Evolutionary conservation across 2,329 filamentous ascomycete species (phyloP), one percentile per base, ranked within the genome.

Genomic region (Botrytis sinoallii): DNA sequence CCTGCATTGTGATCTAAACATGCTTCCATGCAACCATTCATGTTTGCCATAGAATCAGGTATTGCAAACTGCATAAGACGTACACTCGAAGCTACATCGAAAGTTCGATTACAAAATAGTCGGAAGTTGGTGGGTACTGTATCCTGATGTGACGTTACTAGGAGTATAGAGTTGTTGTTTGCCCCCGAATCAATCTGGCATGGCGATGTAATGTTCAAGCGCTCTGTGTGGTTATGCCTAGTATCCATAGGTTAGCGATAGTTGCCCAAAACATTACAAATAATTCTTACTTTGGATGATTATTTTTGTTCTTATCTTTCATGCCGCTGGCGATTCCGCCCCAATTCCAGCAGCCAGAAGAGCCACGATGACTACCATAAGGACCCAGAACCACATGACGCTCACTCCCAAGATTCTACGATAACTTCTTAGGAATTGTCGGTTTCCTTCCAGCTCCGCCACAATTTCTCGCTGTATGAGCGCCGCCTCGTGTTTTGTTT

Each of bases 81-180:
- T 20, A 4, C 20, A 55, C 46, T 67, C 2, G 46, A 55, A 7
- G 48, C 32, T 25, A 55, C 9, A 55, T 55, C 46, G 44, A 67
- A 67, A 38, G 46, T 67, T 52, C 46, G 32, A 55, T 67, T 67
- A 14, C 65, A 67, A 55, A 67, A 67, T n/a, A 67, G 2, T 40
- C 32, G 44, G 46, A 52, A 67, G 7, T 67, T 55, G 8, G 32
- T 52, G 32, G 44, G 2, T 40, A 5, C 35, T 20, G 52, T 55
- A 22, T 40, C 65, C 20, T n/a, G 35, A 12, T 46, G 32, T 0
- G 25, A 35, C 12, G 4, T n/a, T 12, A 14, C 65, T 67, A 2
- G 6, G 3, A 67, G 22, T 40, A 67, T 55, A 16, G 46, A 29
- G n/a, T 55, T 67, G 16, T 40, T 55, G 12, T 67, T 67, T 8